Evolutionary conservation across 805 yeast genomes (phyloP), one percentile per base, ranked within the genome.

Genomic region (Candida morakotiae): DNA sequence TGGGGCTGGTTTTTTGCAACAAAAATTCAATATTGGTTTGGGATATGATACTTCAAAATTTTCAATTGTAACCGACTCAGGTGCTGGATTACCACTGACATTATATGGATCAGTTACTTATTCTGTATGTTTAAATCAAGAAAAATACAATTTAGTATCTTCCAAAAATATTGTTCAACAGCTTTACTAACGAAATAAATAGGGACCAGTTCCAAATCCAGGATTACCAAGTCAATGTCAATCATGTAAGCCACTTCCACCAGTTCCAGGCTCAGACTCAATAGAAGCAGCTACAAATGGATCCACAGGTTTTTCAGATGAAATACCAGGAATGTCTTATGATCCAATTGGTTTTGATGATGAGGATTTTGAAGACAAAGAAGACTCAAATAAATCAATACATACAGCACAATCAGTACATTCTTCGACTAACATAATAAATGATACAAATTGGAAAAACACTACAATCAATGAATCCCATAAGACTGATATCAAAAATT

Each of bases 181-280:
- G n/a, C n/a, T n/a, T n/a, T 29, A 29, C 32, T 29, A 29, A 29
- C 32, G 19, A 15, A 5, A 4, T 19, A n/a, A 48, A 28, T 27
- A 35, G 23, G 54, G 42, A 32, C 37, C 48, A 15, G 45, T 51
- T 11, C 54, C 52, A 21, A 42, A 49, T 35, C 40, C 51, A 20
- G 46, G 39, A 15, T 40, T 51, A 32, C 57, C 57, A 27, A 23
- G 47, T 15, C 27, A 42, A 34, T 52, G 56, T 47, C 40, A 40
- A 18, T 39, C 37, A 11, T 52, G 57, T 46, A 26, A 34, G 18
- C 34, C 34, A 13, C 36, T 44, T 27, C 53, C 50, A 25, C 31
- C 36, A 21, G 28, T 44, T 33, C 51, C 52, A 35, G 44, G 39
- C 22, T 41, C 39, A 14, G 41, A 28, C 15, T 29, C 35, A 52